phyloP scores from a whole-genome alignment of 192 early-diverging fungal genomes.

The Spinellus fusiger region DNA sequence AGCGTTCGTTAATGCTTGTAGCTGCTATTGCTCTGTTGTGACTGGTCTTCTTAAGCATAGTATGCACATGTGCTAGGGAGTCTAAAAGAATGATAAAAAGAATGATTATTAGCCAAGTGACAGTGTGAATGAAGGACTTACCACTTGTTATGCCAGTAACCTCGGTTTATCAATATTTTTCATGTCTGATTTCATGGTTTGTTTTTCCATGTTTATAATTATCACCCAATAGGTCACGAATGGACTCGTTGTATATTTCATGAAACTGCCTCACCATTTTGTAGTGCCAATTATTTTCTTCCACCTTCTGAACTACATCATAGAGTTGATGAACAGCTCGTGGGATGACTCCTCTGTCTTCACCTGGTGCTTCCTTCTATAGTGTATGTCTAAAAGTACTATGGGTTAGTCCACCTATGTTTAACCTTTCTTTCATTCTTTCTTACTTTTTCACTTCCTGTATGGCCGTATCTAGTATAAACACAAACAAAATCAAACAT shows the following conservation, averaged over 20 bases:
- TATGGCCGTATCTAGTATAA: constrained; percentile 70
- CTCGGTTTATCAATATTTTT: constrained; percentile 62
- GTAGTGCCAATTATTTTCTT: constrained; percentile 85
- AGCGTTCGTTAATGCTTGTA: constrained; percentile 89
- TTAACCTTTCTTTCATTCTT: too few species aligned
- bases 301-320: constrained; percentile 58
- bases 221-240: constrained; percentile 73
- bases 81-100: constrained; percentile 34
- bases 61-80: constrained; percentile 66
- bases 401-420: too few species aligned
- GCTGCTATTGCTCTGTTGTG: constrained; percentile 86
- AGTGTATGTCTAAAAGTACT: constrained; percentile 49
- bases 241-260: constrained; percentile 94
- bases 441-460: constrained; percentile 81
- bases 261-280: constrained; percentile 81
- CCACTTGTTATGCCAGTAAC: constrained; percentile 72
- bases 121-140: constrained; percentile 15
- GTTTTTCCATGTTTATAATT: constrained; percentile 35
- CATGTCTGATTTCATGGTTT: constrained; percentile 87
- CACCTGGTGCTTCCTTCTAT: constrained; percentile 59
- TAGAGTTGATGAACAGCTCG: constrained; percentile 89
- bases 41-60: constrained; percentile 65
- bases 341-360: constrained; percentile 86
- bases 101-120: too few species aligned
- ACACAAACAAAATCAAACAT: neutral